phyloP scores from a whole-genome alignment of 208 protist species.

The Crithidia sp. region DNA sequence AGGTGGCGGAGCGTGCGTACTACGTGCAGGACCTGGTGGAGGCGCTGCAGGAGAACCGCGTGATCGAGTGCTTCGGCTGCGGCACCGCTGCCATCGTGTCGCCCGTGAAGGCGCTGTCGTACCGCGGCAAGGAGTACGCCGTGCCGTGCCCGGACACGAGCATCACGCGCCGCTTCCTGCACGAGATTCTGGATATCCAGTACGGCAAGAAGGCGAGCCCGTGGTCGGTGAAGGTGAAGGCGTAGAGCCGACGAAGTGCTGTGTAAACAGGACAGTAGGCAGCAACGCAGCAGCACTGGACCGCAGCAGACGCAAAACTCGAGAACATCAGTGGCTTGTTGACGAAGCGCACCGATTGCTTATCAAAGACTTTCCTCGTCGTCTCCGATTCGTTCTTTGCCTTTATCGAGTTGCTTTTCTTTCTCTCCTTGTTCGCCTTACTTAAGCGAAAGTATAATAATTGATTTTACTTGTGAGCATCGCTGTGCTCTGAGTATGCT shows the following conservation, averaged over 20 bases:
- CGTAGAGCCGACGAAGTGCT: neutral
- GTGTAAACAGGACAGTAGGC: no score
- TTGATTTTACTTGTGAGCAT: no score
- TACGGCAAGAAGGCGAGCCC: constrained; percentile 59
- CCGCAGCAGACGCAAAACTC: no score
- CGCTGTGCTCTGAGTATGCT: no score
- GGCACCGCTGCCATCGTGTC: constrained; percentile 97
- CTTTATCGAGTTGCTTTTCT: no score
- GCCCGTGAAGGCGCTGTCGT: constrained; percentile 91
- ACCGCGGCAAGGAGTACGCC: constrained; percentile 64
- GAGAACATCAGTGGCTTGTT: no score
- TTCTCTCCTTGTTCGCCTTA: no score
- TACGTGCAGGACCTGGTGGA: constrained; percentile 89
- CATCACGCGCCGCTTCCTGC: constrained; percentile 57
- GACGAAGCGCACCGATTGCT: no score
- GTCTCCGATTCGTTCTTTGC: no score
- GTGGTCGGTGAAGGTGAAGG: constrained; percentile 52
- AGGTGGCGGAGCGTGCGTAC: constrained; percentile 84
- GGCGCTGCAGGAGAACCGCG: constrained; percentile 79
- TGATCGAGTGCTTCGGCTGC: constrained; percentile 96
- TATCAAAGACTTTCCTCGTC: no score
- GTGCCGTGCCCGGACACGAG: constrained; percentile 59
- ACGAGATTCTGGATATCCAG: constrained; percentile 71
- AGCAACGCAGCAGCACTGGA: no score
- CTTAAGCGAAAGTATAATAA: no score